A percentile compares a stretch with the other conserved stretches of the same genome.
Conservation (phyloP, 331 rosid genomes). For the Rhamnella rubrinervis region DNA sequence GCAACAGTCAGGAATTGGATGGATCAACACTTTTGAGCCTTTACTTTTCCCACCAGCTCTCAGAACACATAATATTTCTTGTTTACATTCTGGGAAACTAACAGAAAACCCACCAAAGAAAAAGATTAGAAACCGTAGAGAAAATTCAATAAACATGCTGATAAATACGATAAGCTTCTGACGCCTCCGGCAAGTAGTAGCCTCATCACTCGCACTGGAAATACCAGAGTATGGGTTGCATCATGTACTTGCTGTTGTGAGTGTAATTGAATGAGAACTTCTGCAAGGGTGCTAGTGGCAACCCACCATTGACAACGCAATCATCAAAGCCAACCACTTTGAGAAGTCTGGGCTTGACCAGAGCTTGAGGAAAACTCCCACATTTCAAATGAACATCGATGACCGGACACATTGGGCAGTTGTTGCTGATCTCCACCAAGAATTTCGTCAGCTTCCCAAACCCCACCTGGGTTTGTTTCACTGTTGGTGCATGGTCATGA, state of each 20-base stretch:
- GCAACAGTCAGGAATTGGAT: no score
- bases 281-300: constrained; percentile 34
- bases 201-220: constrained; percentile 31
- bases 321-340: constrained; percentile 22
- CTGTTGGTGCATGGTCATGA: constrained; percentile 19
- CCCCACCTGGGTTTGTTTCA: constrained; percentile 33
- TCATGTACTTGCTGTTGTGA: constrained; percentile 22
- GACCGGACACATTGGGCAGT: constrained; percentile 40
- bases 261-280: constrained; percentile 34
- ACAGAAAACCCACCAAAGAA: no score
- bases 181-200: neutral
- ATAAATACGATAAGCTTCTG: no score
- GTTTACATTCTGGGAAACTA: no score
- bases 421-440: constrained; percentile 34
- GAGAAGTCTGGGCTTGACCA: constrained; percentile 34
- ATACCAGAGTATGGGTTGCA: constrained; percentile 31
- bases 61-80: no score
- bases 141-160: no score
- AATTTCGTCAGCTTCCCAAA: constrained; percentile 27
- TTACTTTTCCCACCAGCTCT: no score
- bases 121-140: no score
- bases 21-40: no score
- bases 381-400: constrained; percentile 36
- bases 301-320: constrained; percentile 26
- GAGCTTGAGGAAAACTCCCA: constrained; percentile 38